Conservation (phyloP, 2,329 filamentous ascomycete genomes). For the Aurifilum marmelostoma region DNA sequence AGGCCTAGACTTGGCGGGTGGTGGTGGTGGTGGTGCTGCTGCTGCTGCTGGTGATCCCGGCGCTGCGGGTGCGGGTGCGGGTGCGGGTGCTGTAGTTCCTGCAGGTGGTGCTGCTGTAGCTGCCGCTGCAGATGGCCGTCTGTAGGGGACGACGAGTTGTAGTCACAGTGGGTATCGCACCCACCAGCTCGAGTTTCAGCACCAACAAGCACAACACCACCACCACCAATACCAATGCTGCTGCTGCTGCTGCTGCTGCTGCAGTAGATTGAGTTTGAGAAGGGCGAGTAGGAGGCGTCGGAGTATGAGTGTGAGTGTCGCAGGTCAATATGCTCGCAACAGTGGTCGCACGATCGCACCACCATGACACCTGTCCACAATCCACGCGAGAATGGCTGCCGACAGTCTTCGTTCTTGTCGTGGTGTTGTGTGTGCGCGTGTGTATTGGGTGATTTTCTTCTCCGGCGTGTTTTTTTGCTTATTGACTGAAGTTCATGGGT, state of each 20-base stretch:
- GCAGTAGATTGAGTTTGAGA: background rate
- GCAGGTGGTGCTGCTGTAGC: background rate
- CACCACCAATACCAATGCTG: background rate
- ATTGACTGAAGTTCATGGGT: background rate
- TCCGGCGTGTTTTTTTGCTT: background rate
- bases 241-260: conserved; percentile 1
- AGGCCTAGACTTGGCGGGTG: background rate
- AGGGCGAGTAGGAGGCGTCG: background rate
- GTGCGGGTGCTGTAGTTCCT: background rate
- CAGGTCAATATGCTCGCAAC: background rate
- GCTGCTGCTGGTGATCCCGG: too few relatives aligned
- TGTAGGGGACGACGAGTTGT: background rate
- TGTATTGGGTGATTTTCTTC: too few relatives aligned
- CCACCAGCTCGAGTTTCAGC: background rate
- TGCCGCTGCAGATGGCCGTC: background rate
- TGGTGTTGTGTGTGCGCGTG: background rate
- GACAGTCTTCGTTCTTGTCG: background rate
- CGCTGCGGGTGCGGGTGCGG: too few relatives aligned
- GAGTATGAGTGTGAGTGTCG: background rate
- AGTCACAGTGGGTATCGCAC: background rate
- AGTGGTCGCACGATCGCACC: conserved; percentile 6
- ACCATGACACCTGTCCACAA: conserved; percentile 5
- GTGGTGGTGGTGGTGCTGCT: background rate
- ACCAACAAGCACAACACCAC: background rate
- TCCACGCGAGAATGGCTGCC: background rate